Evolutionary conservation across 495 filamentous ascomycete species (phyloP), one percentile per base, ranked within the genome.

Genomic region (Aspergillus diversus): DNA sequence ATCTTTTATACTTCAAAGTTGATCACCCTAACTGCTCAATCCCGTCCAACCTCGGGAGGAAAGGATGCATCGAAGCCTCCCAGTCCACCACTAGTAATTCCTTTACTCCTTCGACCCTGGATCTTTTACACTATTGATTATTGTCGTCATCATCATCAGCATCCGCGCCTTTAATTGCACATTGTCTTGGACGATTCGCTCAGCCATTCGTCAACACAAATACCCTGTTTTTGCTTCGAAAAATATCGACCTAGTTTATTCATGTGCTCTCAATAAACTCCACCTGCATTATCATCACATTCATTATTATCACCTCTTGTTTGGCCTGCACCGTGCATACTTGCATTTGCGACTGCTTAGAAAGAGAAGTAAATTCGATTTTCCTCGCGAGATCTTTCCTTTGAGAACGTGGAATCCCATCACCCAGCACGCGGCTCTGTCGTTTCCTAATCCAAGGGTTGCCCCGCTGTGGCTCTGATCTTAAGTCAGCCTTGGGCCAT

Each of bases 341-440:
- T 32, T 34, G 51, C 51, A n/a, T 7, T 9, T 15, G 16, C 51
- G 7, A 34, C 15, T 50, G 16, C 21, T 17, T n/a, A 7, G 7
- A 54, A 33, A 8, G 6, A 54, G 51, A 54, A 34, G 11, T 11
- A 34, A 27, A 33, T n/a, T 33, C 51, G 12, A 34, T 50, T 50
- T 50, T 50, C 47, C 21, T 50, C 16, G 9, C 21, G 16, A 8
- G 8, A 50, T 17, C n/a, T 16, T 12, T 54, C 34, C 51, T 15
- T 54, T 9, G 16, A 54, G 32, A 34, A 12, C 42, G n/a, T 16
- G 42, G 46, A 48, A 34, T 33, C 31, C 17, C 42, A 11, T 17
- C 47, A 16, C 48, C 47, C 49, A 64, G 34, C 32, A 63, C 46
- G 67, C 64, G 67, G 67, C 64, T 69, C 64, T 66, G 55, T 66